A percentile compares a stretch with the other conserved stretches of the same genome.
phyloP scores from a whole-genome alignment of 202 grass and related monocot genomes.

The Carex arenaria region DNA sequence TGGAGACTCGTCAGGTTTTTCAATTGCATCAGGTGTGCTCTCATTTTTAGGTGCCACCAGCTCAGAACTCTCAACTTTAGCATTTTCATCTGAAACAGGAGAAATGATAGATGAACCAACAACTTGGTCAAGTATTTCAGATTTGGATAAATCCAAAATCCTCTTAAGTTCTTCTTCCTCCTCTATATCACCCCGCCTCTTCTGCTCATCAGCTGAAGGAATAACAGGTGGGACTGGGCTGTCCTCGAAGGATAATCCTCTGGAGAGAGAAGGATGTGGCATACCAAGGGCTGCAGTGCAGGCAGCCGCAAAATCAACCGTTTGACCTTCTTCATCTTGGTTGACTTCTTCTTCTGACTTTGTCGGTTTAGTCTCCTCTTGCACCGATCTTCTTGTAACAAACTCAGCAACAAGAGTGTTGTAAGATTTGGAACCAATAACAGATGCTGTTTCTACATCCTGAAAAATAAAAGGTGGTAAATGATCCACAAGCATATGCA shows the following conservation, averaged over 20 bases:
- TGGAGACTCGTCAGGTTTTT: background rate
- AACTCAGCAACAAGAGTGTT: slow-evolving; percentile 80
- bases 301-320: slow-evolving; percentile 84
- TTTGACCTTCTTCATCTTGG: slow-evolving; percentile 55
- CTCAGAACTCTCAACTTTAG: slow-evolving; percentile 32
- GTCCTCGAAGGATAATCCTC: slow-evolving; percentile 73
- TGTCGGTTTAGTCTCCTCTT: background rate
- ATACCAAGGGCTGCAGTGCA: slow-evolving; percentile 79
- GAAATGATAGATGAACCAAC: slow-evolving; percentile 35
- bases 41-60: slow-evolving; percentile 22
- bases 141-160: slow-evolving; percentile 75
- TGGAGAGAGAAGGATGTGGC: slow-evolving; percentile 71
- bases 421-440: slow-evolving; percentile 89
- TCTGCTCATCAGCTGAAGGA: slow-evolving; percentile 34
- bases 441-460: slow-evolving; percentile 71
- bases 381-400: slow-evolving; percentile 52
- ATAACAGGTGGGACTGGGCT: slow-evolving; percentile 29
- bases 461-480: slow-evolving; percentile 30
- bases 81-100: slow-evolving; percentile 34
- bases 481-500: background rate
- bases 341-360: slow-evolving; percentile 33
- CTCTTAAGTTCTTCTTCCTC: slow-evolving; percentile 90
- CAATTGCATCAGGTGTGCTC: slow-evolving; percentile 6
- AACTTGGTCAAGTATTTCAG: slow-evolving; percentile 34
- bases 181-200: slow-evolving; percentile 62